Base-by-base conservation (phyloP, 805 yeast genomes). In the Monosporozyma solicola region DNA sequence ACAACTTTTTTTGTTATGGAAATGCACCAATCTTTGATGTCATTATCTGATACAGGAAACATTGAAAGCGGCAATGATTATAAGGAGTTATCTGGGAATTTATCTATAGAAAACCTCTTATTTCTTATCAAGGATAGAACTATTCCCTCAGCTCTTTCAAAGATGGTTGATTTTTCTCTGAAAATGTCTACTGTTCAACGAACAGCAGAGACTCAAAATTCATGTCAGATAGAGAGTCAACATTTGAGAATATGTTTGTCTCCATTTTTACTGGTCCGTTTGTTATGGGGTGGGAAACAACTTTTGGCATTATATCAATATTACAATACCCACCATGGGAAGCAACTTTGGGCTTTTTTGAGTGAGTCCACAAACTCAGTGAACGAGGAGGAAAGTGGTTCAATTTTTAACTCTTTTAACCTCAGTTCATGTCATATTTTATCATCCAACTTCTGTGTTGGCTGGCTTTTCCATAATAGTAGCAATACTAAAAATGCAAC, bases 391-490 rank as follows among this genome's bases (percentile, higher is more conserved):
- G 33, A 37, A 9, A 24, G 54, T 15, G 25, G 50, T 20, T 37
- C 60, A 15, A 46, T 56, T 15, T 62, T 59, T 9, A 37, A 41
- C 2, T 51, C 60, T 2, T 33, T 59, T 48, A 66, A 67, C n/a
- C 72, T 75, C 55, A 76, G 74, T 48, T 73, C 87, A 0, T 69
- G 85, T 32, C 85, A 80, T 48, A 72, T 85, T 25, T 64, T 82
- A 5, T 79, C 88, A 0, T 78, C 82, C 58, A 79, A 84, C 57
- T 73, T 86, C 54, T 85, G 95, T 56, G 54, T 85, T 35, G 95
- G 96, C 0, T 88, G 96, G 90, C 64, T 85, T 3, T 85, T 85
- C 62, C 82, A 78, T n/a, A 64, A 62, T n/a, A 61, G 61, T 6
- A 66, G 65, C 4, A 63, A 78, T n/a, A 64, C 62, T 15, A 61